Percentiles rank a stretch among this genome's conserved stretches.
Conservation (phyloP, 2,329 filamentous ascomycete species). For the Diplodia intermedia region DNA sequence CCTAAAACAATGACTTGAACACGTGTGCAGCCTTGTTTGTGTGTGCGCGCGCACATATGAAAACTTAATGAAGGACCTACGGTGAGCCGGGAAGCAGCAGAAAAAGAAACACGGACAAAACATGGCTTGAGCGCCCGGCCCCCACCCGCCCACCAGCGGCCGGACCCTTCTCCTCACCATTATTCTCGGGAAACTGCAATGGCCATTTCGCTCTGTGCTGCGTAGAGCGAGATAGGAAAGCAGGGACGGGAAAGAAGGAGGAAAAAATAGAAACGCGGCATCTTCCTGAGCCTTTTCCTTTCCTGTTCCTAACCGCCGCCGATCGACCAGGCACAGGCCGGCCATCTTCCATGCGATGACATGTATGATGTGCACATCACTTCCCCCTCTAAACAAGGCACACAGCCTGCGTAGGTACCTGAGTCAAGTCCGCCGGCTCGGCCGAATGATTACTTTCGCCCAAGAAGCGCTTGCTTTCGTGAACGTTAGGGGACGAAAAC, state of each 20-base stretch:
- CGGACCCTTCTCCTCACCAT: neutral
- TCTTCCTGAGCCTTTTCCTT: neutral
- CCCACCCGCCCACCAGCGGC: neutral
- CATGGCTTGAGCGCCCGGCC: neutral
- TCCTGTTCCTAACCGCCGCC: neutral
- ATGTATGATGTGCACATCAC: neutral
- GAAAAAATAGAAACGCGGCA: conserved; percentile 1
- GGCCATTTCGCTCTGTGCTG: neutral
- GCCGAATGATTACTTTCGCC: neutral
- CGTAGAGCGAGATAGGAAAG: neutral
- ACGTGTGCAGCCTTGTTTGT: neutral
- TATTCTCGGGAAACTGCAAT: neutral
- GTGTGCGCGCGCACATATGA: neutral
- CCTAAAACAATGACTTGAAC: neutral
- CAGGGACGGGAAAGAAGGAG: neutral
- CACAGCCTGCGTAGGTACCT: neutral
- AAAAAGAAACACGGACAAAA: neutral
- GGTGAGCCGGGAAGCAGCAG: neutral
- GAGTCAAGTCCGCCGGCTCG: neutral
- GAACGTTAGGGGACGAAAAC: neutral
- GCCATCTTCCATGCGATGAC: neutral
- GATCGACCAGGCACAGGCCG: neutral
- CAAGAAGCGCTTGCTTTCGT: too few relatives aligned
- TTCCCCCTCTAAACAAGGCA: conserved; percentile 1
- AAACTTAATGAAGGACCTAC: neutral